phyloP scores from a whole-genome alignment of 331 rosid genomes.

The Malus hybrid region DNA sequence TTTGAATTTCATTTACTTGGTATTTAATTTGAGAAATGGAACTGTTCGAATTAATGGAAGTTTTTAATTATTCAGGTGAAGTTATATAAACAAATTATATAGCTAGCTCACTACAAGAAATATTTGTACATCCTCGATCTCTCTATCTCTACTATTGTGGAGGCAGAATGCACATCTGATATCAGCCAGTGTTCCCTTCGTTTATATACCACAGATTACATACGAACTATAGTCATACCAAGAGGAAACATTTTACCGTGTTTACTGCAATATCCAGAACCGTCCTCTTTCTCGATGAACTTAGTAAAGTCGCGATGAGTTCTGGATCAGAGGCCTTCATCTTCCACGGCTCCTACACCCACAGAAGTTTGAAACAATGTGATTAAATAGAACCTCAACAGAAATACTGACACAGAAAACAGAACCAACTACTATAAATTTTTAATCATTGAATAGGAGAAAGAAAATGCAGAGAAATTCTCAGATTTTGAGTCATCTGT shows the following conservation, averaged over 20 bases:
- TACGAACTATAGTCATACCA: neutral
- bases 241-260: neutral
- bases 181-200: neutral
- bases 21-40: too few species aligned
- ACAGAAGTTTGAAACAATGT: neutral
- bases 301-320: slow-evolving; percentile 5
- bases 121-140: too few species aligned
- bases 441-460: neutral
- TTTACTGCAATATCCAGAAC: neutral
- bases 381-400: neutral
- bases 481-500: neutral
- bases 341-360: slow-evolving; percentile 21
- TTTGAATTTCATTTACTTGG: too few species aligned
- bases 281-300: neutral
- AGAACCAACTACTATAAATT: neutral
- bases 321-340: slow-evolving; percentile 16
- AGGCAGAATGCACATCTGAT: neutral
- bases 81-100: too few species aligned
- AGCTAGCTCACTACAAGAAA: too few species aligned
- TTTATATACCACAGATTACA: neutral
- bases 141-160: neutral
- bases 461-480: neutral
- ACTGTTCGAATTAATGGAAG: too few species aligned
- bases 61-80: too few species aligned
- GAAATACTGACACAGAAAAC: neutral